Evolutionary conservation across 495 filamentous ascomycete genomes (phyloP).

Genomic region (Tuber microsphaerosporum): DNA sequence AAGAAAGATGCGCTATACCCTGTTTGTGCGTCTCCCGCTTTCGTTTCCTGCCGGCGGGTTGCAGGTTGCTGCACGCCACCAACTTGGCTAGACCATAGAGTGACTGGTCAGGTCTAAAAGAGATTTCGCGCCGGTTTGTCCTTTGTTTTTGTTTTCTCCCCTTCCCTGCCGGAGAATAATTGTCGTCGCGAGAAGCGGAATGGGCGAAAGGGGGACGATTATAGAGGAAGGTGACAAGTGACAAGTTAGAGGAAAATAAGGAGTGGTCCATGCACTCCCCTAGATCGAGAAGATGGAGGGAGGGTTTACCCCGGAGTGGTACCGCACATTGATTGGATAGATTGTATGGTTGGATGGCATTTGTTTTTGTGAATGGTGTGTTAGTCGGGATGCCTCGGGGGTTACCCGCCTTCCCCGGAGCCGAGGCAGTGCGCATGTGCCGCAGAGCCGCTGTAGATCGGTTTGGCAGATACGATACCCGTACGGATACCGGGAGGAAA

Average conservation of each 20-base stretch:
- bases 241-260: not conserved
- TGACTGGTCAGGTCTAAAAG: not conserved
- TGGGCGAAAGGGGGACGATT: not conserved
- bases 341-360: not conserved
- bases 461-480: not conserved
- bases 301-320: not conserved
- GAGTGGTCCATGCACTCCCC: slow-evolving; percentile 3
- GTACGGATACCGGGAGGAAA: not conserved
- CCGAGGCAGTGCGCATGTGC: not conserved
- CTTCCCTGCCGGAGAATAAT: not conserved
- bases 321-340: not conserved
- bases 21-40: not conserved
- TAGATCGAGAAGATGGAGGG: not conserved
- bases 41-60: not conserved
- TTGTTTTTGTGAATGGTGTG: not conserved
- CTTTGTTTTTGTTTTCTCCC: not conserved
- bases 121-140: not conserved
- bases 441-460: not conserved
- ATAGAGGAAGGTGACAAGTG: not conserved
- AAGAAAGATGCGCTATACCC: not conserved
- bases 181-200: slow-evolving; percentile 1
- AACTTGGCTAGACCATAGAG: not conserved
- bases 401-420: not conserved
- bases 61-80: not conserved
- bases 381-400: not conserved